Evolutionary conservation across 345 rosid species (phyloP).

Genomic region (Salix suchowensis): DNA sequence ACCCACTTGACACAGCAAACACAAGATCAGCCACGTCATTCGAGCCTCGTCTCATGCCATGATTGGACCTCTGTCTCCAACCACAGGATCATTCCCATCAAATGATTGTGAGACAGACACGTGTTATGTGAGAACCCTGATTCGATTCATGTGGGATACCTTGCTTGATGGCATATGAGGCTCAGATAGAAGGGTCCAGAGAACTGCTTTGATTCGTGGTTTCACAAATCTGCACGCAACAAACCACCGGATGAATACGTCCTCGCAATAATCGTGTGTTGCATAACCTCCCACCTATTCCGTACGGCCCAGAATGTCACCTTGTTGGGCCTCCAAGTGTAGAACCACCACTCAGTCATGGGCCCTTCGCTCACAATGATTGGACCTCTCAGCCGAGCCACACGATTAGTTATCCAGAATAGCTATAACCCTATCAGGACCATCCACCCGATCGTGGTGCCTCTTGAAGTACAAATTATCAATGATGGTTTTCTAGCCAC

Average conservation of each 20-base stretch:
- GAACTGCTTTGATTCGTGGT: too few relatives aligned
- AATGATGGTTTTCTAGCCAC: not conserved
- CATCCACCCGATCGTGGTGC: not conserved
- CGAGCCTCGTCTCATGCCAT: too few relatives aligned
- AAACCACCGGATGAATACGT: too few relatives aligned
- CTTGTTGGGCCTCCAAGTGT: not conserved
- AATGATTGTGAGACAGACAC: too few relatives aligned
- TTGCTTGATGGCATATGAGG: too few relatives aligned
- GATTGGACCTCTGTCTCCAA: not conserved
- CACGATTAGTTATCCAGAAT: not conserved
- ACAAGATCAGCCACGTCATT: not conserved
- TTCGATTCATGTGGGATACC: too few relatives aligned
- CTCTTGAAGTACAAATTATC: not conserved
- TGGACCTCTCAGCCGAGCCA: not conserved
- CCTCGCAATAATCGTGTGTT: not conserved
- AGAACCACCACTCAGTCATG: not conserved
- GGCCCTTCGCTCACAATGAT: not conserved
- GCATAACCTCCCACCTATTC: not conserved
- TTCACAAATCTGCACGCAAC: too few relatives aligned
- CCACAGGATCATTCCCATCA: not conserved
- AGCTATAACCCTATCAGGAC: not conserved
- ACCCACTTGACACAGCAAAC: not conserved
- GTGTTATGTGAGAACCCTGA: too few relatives aligned
- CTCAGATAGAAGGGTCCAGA: too few relatives aligned
- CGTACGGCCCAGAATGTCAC: not conserved